Conservation (phyloP, 768 basidiomycete species). For the Lentinula edodes region DNA sequence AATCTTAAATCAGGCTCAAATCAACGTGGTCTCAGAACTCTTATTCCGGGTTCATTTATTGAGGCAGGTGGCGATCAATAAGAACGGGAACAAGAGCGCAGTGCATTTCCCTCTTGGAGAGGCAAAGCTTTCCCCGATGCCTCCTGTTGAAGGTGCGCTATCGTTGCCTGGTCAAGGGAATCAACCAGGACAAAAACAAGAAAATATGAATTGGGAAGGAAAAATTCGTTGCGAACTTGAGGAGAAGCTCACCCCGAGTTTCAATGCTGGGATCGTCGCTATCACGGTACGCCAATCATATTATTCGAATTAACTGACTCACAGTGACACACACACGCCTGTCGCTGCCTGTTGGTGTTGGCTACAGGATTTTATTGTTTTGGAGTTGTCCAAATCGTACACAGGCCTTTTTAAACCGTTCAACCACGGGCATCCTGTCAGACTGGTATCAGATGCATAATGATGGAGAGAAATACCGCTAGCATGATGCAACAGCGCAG, state of each 20-base stretch:
- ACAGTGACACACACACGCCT: too few relatives aligned
- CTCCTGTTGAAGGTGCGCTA: background rate
- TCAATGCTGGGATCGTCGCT: background rate
- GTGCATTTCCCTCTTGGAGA: constrained; percentile 3
- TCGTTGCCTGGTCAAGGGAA: background rate
- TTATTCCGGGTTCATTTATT: background rate
- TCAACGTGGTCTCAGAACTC: background rate
- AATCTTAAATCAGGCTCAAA: background rate
- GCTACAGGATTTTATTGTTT: constrained; percentile 1
- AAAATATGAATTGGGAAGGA: constrained; percentile 6
- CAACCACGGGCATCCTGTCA: background rate
- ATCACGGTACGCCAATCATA: background rate
- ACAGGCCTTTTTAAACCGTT: background rate
- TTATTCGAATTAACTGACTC: background rate
- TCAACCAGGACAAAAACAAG: background rate
- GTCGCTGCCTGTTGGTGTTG: background rate
- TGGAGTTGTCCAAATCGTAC: background rate
- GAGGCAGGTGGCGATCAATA: constrained; percentile 1
- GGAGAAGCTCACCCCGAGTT: background rate
- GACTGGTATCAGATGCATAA: constrained; percentile 1
- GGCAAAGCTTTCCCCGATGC: background rate
- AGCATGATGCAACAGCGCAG: too few relatives aligned
- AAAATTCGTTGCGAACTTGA: background rate
- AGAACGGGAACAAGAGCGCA: background rate
- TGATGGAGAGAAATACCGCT: background rate